A percentile compares a stretch with the other conserved stretches of the same genome.
Evolutionary conservation across 352 stramenopile species (phyloP).

Genomic region (Sclerospora graminicola): DNA sequence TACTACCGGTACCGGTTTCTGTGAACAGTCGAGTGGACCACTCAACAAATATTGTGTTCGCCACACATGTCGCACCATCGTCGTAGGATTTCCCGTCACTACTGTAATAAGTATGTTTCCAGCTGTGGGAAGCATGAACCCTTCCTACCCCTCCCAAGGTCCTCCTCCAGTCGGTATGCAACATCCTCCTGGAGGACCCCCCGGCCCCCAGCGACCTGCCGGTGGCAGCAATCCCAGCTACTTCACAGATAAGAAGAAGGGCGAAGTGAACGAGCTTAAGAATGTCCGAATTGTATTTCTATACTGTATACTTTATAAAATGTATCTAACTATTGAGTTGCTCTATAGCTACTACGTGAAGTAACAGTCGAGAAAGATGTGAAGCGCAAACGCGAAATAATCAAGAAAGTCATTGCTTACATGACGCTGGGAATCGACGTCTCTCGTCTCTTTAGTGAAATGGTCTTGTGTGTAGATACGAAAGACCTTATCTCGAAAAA

Average conservation of each 20-base stretch:
- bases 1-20: no score
- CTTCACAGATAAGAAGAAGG: slow-evolving; percentile 91
- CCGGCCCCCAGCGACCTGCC: slow-evolving; percentile 12
- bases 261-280: slow-evolving; percentile 93
- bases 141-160: slow-evolving; percentile 19
- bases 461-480: slow-evolving; percentile 96
- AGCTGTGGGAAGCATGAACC: slow-evolving; percentile 10
- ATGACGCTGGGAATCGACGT: slow-evolving; percentile 99
- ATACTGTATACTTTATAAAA: neutral
- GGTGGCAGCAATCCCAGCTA: slow-evolving; percentile 54
- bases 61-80: no score
- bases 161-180: slow-evolving; percentile 15
- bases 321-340: neutral
- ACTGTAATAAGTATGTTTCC: no score
- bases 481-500: slow-evolving; percentile 99
- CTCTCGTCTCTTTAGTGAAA: slow-evolving; percentile 97
- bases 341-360: slow-evolving; percentile 87
- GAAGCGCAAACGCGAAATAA: slow-evolving; percentile 97
- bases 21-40: no score
- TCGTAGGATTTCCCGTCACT: no score
- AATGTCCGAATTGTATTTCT: slow-evolving; percentile 50
- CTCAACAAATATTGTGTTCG: no score
- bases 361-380: slow-evolving; percentile 95
- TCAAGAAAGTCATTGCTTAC: slow-evolving; percentile 99
- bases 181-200: slow-evolving; percentile 7